These are phyloP conservation scores for Mrakia blollopis DNA, from an alignment of 768 basidiomycete genomes.

Conservation along the genomic window DNA sequence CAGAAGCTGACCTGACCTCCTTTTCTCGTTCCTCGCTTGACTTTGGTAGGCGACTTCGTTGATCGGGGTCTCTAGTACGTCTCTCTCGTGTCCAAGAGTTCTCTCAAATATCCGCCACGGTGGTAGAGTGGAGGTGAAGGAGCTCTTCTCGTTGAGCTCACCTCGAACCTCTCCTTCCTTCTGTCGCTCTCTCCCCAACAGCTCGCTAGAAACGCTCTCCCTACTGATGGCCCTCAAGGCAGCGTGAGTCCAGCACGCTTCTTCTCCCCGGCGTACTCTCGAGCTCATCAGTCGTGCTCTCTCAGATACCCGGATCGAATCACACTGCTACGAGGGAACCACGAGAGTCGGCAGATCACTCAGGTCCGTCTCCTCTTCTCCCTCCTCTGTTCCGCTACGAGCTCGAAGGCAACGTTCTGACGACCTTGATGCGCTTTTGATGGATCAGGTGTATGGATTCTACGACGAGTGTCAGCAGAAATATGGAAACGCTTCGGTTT, in stretches of 20 bases:
- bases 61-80: slow-evolving; percentile 79
- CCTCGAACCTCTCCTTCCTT: not conserved
- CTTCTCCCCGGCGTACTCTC: not conserved
- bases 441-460: slow-evolving; percentile 66
- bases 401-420: not conserved
- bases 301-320: slow-evolving; percentile 85
- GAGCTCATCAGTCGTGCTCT: not conserved
- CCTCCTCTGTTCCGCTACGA: no score
- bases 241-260: slow-evolving; percentile 51
- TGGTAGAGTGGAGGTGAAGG: not conserved
- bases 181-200: not conserved
- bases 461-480: slow-evolving; percentile 99
- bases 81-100: not conserved
- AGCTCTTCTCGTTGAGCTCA: not conserved
- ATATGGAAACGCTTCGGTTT: slow-evolving; percentile 88
- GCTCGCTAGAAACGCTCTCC: slow-evolving; percentile 85
- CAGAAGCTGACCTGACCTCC: not conserved
- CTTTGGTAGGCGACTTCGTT: slow-evolving; percentile 83
- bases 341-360: slow-evolving; percentile 95
- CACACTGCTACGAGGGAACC: slow-evolving; percentile 86
- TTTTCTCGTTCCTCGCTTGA: not conserved
- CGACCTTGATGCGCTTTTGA: not conserved
- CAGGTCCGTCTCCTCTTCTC: slow-evolving; percentile 55
- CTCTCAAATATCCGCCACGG: not conserved
- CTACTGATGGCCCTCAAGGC: slow-evolving; percentile 84